Evolutionary conservation across 257 asterid genomes (phyloP).

Genomic region (Capsicum baccatum): DNA sequence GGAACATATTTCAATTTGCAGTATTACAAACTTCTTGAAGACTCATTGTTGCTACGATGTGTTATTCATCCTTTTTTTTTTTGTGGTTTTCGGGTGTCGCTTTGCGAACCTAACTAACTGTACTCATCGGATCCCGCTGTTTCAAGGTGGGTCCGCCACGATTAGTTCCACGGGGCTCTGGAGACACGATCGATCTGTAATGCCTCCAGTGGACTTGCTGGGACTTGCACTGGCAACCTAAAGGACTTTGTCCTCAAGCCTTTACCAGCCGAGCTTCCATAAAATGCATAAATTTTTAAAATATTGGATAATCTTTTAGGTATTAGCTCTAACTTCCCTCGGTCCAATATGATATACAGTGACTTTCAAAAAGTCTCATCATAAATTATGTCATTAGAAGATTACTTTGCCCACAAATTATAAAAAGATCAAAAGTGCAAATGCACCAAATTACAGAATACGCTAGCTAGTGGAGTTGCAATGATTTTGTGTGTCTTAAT

Average conservation of each 20-base stretch:
- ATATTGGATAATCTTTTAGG: background rate
- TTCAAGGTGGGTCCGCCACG: no score
- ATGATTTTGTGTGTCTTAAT: conserved; percentile 24
- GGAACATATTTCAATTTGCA: no score
- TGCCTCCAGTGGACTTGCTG: no score
- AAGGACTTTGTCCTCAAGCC: no score
- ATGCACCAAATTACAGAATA: background rate
- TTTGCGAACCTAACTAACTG: no score
- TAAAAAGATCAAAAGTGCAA: no score
- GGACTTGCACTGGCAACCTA: no score
- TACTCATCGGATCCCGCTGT: no score
- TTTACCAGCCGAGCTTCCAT: no score
- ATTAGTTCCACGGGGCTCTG: no score
- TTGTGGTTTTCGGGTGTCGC: no score
- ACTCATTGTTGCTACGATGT: background rate
- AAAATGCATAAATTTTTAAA: background rate
- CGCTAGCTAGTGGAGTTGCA: background rate
- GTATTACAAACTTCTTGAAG: background rate
- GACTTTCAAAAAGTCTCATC: background rate
- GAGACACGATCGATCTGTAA: no score
- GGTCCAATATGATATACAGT: background rate
- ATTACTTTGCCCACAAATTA: background rate
- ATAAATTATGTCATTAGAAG: background rate
- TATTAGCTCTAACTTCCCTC: background rate
- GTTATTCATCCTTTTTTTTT: background rate